These are phyloP conservation scores for Amaranthus tricolor DNA, from an alignment of 179 eudicot genomes.

Conservation along the genomic window DNA sequence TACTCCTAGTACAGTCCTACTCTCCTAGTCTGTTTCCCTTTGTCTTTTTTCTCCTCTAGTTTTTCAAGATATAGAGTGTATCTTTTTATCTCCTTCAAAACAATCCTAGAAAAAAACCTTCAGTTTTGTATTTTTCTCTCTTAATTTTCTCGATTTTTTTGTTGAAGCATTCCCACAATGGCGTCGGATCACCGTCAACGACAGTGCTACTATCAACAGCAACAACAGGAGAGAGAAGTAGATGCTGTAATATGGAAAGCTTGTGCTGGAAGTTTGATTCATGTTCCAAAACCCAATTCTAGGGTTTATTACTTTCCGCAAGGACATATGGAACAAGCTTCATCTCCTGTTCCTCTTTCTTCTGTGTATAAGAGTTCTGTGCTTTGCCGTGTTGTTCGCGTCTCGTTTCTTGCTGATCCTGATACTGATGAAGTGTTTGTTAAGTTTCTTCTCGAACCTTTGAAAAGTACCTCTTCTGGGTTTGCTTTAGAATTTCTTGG, in stretches of 20 bases:
- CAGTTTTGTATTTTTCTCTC: not conserved
- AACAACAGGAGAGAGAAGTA: constrained; percentile 1
- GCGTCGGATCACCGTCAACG: constrained; percentile 19
- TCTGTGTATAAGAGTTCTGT: constrained; percentile 17
- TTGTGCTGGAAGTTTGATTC: constrained; percentile 53
- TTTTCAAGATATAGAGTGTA: not conserved
- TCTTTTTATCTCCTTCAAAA: not conserved
- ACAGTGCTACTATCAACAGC: constrained; percentile 4
- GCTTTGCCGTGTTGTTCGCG: constrained; percentile 48
- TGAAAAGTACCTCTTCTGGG: not conserved
- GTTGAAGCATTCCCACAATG: not conserved
- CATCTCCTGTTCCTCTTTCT: constrained; percentile 6
- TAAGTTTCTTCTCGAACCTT: constrained; percentile 36
- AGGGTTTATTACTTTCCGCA: constrained; percentile 77
- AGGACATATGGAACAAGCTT: constrained; percentile 66
- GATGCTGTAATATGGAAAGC: constrained; percentile 56
- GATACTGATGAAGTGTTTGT: constrained; percentile 58
- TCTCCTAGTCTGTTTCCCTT: not conserved
- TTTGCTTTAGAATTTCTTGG: not conserved
- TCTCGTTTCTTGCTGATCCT: constrained; percentile 36
- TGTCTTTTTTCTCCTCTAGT: not conserved
- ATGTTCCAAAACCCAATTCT: constrained; percentile 42
- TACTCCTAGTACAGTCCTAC: not conserved
- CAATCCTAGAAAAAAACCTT: not conserved
- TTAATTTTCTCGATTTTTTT: not conserved